Percentiles rank a stretch among this genome's conserved stretches.
Evolutionary conservation across 73 alveolate species (phyloP).

Genomic region (Effrenium voratum): DNA sequence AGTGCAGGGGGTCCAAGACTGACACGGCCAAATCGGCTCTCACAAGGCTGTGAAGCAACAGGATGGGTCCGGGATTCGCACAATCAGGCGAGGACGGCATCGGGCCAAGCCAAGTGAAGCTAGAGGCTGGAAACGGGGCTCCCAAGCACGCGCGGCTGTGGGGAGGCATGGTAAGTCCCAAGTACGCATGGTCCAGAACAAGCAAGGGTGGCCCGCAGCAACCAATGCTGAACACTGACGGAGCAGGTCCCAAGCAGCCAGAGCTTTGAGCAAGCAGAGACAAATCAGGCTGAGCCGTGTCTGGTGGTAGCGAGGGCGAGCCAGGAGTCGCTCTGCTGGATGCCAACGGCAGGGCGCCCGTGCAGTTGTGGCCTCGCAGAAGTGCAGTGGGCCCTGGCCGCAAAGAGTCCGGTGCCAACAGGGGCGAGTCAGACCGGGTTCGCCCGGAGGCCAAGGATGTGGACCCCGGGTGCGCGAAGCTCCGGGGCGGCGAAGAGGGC

Average conservation of each 20-base stretch:
- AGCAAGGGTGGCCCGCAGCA: background rate
- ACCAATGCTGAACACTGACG: background rate
- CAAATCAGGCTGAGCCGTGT: background rate
- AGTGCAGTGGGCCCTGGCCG: background rate
- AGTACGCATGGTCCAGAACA: background rate
- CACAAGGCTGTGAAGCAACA: background rate
- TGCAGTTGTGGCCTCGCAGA: background rate
- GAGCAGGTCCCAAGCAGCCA: background rate
- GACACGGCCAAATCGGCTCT: background rate
- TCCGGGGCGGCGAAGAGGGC: background rate
- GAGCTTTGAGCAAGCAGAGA: background rate
- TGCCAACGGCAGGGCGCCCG: background rate
- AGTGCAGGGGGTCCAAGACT: slow-evolving; percentile 31
- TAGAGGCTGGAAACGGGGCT: background rate
- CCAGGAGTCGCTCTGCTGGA: slow-evolving; percentile 1
- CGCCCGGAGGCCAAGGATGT: background rate
- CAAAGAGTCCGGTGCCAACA: slow-evolving; percentile 13
- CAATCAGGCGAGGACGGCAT: slow-evolving; percentile 3
- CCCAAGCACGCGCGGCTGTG: background rate
- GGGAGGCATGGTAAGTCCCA: background rate
- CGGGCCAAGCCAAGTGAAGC: slow-evolving; percentile 17
- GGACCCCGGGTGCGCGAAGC: background rate
- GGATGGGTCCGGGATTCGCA: background rate
- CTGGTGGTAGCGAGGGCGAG: background rate
- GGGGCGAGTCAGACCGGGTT: background rate